Evolutionary conservation across 2,329 filamentous ascomycete genomes (phyloP), one percentile per base, ranked within the genome.

Genomic region (Blastomyces emzantsi): DNA sequence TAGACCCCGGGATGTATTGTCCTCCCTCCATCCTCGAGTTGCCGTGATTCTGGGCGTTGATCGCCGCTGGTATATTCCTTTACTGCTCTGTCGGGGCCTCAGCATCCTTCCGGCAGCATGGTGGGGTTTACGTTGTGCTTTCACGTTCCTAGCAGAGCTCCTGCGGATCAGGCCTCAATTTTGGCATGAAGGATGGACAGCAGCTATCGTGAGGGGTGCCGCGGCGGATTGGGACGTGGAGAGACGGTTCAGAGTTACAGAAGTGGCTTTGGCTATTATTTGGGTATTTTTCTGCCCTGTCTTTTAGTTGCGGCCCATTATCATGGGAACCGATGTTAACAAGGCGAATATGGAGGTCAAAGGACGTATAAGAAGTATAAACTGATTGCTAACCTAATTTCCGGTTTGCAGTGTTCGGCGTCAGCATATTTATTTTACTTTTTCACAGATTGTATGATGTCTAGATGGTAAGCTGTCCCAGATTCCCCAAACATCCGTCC

Each of bases 361-460:
- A 19, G 11, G 57, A 22, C 41, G 15, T 30, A 47, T 0, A 60
- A 15, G 22, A 2, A 3, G 7, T 13, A 45, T 59, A 13, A 45
- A 39, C 28, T n/a, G 9, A 41, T 33, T 47, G 41, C 57, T 60
- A 47, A 60, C 43, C 33, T 17, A 43, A 17, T 60, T 52, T 7
- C 33, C 11, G 43, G 17, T 17, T 62, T 51, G 11, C 67, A 90
- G 89, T 91, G 88, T 77, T 86, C 84, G 71, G 87, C 88, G 64
- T 90, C 88, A 25, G 89, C 87, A 62, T 90, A 91, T 74, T 82
- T 92, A 65, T 89, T 88, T 60, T 92, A 90, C 75, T 90, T 90
- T 78, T 92, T 92, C 73, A 90, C 88, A 64, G 89, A 92, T 76
- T 90, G 89, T 75, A 83, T 92, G 70, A 92, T 92, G 89, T 91